Percentiles rank a stretch among this genome's conserved stretches.
Conservation (phyloP, 2,329 filamentous ascomycete genomes). For the Fusarium stilboides region DNA sequence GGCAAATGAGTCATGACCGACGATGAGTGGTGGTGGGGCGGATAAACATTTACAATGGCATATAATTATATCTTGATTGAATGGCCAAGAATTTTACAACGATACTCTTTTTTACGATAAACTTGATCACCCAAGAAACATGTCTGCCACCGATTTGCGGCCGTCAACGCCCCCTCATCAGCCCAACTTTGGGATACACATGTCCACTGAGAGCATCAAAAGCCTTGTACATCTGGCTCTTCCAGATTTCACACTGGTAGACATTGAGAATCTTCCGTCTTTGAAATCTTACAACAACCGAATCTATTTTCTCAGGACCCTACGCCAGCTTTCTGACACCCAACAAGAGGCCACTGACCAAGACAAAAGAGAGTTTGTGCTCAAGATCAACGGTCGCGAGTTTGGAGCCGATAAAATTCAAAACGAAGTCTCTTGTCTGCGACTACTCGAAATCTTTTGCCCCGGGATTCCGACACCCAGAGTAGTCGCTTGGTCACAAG, state of each 20-base stretch:
- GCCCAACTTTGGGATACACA: slow-evolving; percentile 6
- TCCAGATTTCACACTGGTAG: accelerated
- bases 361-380: background rate
- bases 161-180: slow-evolving; percentile 3
- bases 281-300: slow-evolving; percentile 24
- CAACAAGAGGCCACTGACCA: too few relatives aligned
- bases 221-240: background rate
- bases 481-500: slow-evolving; percentile 21
- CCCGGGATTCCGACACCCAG: background rate
- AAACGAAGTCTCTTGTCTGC: slow-evolving; percentile 24
- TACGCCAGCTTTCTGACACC: accelerated
- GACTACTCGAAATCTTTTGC: slow-evolving; percentile 5
- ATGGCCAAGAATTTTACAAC: too few relatives aligned
- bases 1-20: background rate
- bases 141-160: background rate
- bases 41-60: too few relatives aligned
- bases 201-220: background rate
- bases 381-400: slow-evolving; percentile 26
- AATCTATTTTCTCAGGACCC: slow-evolving; percentile 7
- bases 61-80: background rate
- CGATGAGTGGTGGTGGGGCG: too few relatives aligned
- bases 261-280: background rate
- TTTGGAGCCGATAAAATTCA: slow-evolving; percentile 14
- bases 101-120: too few relatives aligned
- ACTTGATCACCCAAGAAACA: accelerated